phyloP scores from a whole-genome alignment of 345 rosid species.

The Anastatica hierochuntica region DNA sequence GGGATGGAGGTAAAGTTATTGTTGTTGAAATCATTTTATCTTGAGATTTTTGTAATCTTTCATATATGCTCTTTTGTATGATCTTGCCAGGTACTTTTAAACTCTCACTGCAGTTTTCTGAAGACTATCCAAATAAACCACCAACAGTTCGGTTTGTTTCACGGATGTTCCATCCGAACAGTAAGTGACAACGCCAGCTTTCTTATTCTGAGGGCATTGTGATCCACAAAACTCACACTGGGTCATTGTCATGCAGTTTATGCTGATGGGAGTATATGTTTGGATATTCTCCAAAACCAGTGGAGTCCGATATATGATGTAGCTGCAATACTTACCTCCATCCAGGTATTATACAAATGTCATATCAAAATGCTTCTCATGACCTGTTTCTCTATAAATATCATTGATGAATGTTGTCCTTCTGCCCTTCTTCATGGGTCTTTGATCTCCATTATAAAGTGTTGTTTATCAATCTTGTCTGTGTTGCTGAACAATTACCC shows the following conservation, averaged over 20 bases:
- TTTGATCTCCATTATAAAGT: not conserved
- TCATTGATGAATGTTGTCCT: not conserved
- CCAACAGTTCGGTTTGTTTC: constrained; percentile 78
- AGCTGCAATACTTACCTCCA: constrained; percentile 75
- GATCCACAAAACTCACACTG: not conserved
- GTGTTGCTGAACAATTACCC: not conserved
- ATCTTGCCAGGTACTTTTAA: constrained; percentile 55
- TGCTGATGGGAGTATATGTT: constrained; percentile 82
- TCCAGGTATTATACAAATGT: constrained; percentile 38
- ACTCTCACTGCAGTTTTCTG: constrained; percentile 59
- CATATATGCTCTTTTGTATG: constrained; percentile 1
- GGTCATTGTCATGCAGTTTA: constrained; percentile 35
- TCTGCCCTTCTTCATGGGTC: not conserved
- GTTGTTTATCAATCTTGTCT: not conserved
- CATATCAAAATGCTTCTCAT: not conserved
- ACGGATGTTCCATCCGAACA: constrained; percentile 79
- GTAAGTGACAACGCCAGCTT: constrained; percentile 27
- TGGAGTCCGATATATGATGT: constrained; percentile 86
- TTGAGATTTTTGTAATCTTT: not conserved
- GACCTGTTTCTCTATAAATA: no score
- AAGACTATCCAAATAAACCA: constrained; percentile 79
- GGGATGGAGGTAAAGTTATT: constrained; percentile 52
- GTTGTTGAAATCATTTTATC: not conserved
- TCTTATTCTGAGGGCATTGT: not conserved
- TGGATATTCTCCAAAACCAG: constrained; percentile 80